Evolutionary conservation across 2,329 filamentous ascomycete genomes (phyloP), one percentile per base, ranked within the genome.

Genomic region (Didymosphaeria variabile): DNA sequence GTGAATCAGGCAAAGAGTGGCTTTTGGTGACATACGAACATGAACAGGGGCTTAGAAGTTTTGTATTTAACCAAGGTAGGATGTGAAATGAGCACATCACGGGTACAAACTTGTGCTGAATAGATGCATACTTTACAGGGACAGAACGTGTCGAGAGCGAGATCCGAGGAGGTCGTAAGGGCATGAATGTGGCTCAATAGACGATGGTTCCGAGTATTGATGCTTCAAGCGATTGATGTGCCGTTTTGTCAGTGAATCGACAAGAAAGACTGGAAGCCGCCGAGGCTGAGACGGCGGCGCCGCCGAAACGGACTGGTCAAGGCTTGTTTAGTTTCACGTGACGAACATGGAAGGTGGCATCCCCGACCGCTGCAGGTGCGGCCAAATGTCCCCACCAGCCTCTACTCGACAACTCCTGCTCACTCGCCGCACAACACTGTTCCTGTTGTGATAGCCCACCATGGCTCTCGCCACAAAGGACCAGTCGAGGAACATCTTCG

Each of bases 401-500:
- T 53, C 50, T 21, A 53, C 47, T 47, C 13, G 38, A 40, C 51
- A 21, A 55, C 51, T 45, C 57, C 26, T 55, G 36, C 29, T 57
- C 47, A 42, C 53, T 32, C 54, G 26, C 31, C 40, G 34, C 46
- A 17, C 52, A 8, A 15, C 40, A 42, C n/a, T 29, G 36, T 32
- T 42, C 9, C n/a, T 42, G 10, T n/a, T 17, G 36, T 31, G 29
- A 42, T 45, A 42, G 46, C 32, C 47, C 72, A 69, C 61, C 65
- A 88, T 88, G 86, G 85, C 84, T 79, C 78, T 84, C 64, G 95
- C 95, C 77, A 90, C 92, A 56, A 99, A 98, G 86, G 88, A 93
- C 78, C 89, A 98, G 85, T 97, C 94, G 82, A 91, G 94, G 79
- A 94, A 94, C 83, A 92, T 99, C 80, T 99, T 99, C 82, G 92